phyloP scores from a whole-genome alignment of 352 stramenopile genomes.

The Salisapilia sapeloensis region DNA sequence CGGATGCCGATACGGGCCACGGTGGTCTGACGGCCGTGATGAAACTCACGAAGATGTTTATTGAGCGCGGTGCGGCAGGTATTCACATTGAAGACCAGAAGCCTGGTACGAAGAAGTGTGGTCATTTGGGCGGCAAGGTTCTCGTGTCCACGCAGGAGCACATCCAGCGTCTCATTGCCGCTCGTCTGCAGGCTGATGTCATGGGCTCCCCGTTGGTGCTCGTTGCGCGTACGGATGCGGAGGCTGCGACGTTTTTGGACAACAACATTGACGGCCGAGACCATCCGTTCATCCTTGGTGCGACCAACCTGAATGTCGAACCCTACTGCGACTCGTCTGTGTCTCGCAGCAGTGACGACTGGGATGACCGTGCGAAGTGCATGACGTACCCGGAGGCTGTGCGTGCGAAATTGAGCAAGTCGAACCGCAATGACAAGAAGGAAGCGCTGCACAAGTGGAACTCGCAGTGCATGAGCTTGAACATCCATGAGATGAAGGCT shows the following conservation, averaged over 20 bases:
- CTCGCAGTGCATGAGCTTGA: conserved; percentile 54
- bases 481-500: conserved; percentile 54
- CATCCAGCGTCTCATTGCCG: conserved; percentile 92
- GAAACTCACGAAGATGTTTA: conserved; percentile 98
- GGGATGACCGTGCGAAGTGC: conserved; percentile 84
- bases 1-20: conserved; percentile 95
- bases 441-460: conserved; percentile 67
- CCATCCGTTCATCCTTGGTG: conserved; percentile 95
- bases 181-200: conserved; percentile 92
- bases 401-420: conserved; percentile 49
- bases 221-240: conserved; percentile 93
- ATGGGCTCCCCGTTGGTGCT: conserved; percentile 90
- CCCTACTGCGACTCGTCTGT: conserved; percentile 64
- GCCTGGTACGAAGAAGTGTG: conserved; percentile 98
- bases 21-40: conserved; percentile 93
- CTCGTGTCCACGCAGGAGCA: conserved; percentile 95
- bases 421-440: conserved; percentile 31
- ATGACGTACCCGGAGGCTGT: conserved; percentile 96
- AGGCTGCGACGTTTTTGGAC: conserved; percentile 94
- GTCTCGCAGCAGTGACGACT: conserved; percentile 53
- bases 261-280: conserved; percentile 95
- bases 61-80: conserved; percentile 92
- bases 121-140: conserved; percentile 98
- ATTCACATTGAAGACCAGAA: conserved; percentile 99
- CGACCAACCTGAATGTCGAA: conserved; percentile 83